These are phyloP conservation scores for Sordaria brevicollis DNA, from an alignment of 495 filamentous ascomycete genomes.

Conservation along the genomic window DNA sequence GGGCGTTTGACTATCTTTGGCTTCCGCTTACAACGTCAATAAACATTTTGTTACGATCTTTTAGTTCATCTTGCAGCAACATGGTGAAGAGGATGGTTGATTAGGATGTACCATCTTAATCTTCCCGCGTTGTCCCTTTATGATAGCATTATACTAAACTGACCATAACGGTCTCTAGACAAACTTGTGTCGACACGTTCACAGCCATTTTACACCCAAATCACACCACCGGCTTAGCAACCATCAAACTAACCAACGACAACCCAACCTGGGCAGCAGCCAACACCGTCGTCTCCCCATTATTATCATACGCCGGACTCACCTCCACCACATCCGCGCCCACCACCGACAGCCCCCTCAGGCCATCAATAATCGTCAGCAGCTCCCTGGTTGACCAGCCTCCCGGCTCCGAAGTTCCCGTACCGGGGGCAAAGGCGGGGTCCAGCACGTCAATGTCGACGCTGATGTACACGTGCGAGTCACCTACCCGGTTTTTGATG, in stretches of 20 bases:
- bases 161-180: too few relatives aligned
- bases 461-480: constrained; percentile 68
- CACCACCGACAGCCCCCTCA: constrained; percentile 63
- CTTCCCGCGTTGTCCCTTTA: too few relatives aligned
- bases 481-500: constrained; percentile 64
- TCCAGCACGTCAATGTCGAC: constrained; percentile 88
- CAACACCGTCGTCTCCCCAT: constrained; percentile 57
- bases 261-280: constrained; percentile 44
- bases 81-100: too few relatives aligned
- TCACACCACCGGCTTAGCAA: constrained; percentile 21
- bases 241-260: constrained; percentile 26
- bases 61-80: too few relatives aligned
- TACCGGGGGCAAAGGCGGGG: constrained; percentile 52
- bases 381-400: constrained; percentile 77
- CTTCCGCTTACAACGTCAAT: too few relatives aligned
- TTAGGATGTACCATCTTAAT: too few relatives aligned
- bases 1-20: too few relatives aligned
- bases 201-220: background rate
- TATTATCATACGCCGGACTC: constrained; percentile 59
- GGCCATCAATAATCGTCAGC: constrained; percentile 33
- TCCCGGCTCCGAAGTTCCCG: constrained; percentile 79
- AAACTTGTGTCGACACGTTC: too few relatives aligned
- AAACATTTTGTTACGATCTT: too few relatives aligned
- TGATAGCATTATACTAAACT: too few relatives aligned
- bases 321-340: constrained; percentile 76